phyloP scores from a whole-genome alignment of 2,329 filamentous ascomycete species.

The Tolypocladium pustulatum region DNA sequence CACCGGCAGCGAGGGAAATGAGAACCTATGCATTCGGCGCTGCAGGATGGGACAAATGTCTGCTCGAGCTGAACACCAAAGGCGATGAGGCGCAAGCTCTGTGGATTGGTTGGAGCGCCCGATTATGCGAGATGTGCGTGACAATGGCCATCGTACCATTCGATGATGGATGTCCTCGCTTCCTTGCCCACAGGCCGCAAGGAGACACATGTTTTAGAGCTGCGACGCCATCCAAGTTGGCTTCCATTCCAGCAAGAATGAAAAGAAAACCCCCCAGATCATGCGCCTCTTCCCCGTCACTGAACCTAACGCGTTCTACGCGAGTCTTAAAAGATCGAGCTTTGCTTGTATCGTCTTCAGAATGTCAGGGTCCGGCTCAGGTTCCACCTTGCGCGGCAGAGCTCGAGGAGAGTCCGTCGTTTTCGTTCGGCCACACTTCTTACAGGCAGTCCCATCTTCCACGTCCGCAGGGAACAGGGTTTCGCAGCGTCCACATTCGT shows the following conservation, averaged over 20 bases:
- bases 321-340: conserved; percentile 32
- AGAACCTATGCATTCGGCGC: neutral
- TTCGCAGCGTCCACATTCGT: conserved; percentile 54
- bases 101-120: neutral
- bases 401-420: conserved; percentile 49
- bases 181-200: neutral
- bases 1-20: neutral
- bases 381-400: conserved; percentile 49
- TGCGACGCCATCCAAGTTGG: neutral
- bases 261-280: neutral
- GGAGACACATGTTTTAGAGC: neutral
- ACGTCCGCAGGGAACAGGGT: conserved; percentile 42
- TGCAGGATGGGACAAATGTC: neutral
- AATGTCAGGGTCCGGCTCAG: conserved; percentile 50
- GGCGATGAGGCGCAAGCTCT: neutral
- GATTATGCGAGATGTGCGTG: neutral
- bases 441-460: conserved; percentile 43
- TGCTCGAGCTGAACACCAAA: neutral
- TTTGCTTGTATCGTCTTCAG: conserved; percentile 46
- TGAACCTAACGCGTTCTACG: conserved; percentile 7
- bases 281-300: too few relatives aligned
- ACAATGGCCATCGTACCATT: neutral
- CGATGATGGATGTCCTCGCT: neutral
- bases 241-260: neutral
- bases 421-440: conserved; percentile 49